Percentiles rank a stretch among this genome's conserved stretches.
phyloP scores from a whole-genome alignment of 2,329 filamentous ascomycete species.

The Colletotrichum incanum region DNA sequence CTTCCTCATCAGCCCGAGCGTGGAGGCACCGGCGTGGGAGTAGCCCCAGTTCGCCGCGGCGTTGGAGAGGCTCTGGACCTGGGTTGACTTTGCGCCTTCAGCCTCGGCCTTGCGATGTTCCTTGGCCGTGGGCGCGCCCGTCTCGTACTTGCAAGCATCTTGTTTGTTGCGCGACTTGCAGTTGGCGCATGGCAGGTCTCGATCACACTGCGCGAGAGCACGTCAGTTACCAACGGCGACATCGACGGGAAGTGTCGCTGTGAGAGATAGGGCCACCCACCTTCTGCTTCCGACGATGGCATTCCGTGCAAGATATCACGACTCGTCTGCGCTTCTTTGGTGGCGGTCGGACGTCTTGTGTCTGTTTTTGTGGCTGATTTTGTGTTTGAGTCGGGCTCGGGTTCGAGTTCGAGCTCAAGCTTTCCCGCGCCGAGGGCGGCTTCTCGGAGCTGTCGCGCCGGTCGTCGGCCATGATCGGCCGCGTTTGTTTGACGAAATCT shows the following conservation, averaged over 20 bases:
- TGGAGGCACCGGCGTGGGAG: constrained; percentile 65
- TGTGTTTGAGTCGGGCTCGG: constrained; percentile 25
- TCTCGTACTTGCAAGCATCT: constrained; percentile 71
- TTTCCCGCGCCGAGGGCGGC: constrained; percentile 27
- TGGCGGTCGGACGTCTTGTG: constrained; percentile 52
- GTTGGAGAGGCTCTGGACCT: constrained; percentile 55
- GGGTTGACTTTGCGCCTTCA: constrained; percentile 41
- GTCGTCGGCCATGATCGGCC: constrained; percentile 36
- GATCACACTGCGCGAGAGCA: constrained; percentile 65
- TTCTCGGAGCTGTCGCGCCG: constrained; percentile 34
- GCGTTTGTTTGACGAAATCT: constrained; percentile 2
- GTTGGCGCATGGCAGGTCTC: constrained; percentile 72
- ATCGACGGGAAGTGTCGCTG: background rate
- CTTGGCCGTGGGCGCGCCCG: constrained; percentile 61
- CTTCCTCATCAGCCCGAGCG: constrained; percentile 69
- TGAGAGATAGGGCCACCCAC: constrained; percentile 45
- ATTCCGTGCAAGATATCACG: constrained; percentile 76
- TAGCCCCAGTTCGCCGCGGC: constrained; percentile 69
- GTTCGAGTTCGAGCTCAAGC: constrained; percentile 12
- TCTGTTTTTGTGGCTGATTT: constrained; percentile 11
- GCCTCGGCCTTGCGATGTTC: constrained; percentile 51
- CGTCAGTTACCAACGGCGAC: constrained; percentile 21
- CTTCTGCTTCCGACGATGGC: constrained; percentile 76
- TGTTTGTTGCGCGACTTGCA: constrained; percentile 72
- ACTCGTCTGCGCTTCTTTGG: constrained; percentile 72